A percentile compares a stretch with the other conserved stretches of the same genome.
Evolutionary conservation across 169 alveolate genomes (phyloP).

Genomic region (Amoebophrya sp.): DNA sequence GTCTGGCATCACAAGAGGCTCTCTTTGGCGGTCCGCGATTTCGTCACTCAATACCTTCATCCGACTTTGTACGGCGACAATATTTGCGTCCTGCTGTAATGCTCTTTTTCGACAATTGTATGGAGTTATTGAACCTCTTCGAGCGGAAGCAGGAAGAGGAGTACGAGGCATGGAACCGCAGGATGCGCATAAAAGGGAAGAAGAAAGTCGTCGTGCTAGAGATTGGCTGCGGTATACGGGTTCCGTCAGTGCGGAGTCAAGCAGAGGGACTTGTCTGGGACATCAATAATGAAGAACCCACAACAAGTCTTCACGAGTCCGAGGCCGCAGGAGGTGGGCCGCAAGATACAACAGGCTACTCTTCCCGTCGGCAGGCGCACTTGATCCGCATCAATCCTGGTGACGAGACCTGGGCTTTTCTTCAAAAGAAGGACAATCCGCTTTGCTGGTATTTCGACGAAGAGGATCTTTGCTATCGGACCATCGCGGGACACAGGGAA

Average conservation of each 20-base stretch:
- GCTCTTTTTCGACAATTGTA: background rate
- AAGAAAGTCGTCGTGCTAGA: background rate
- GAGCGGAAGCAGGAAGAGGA: background rate
- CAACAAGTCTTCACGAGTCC: background rate
- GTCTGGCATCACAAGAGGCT: too few relatives aligned
- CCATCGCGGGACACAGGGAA: background rate
- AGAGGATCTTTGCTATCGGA: background rate
- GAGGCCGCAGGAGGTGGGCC: too few relatives aligned
- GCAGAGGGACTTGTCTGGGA: background rate
- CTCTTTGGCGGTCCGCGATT: too few relatives aligned
- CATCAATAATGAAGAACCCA: too few relatives aligned
- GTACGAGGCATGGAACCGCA: background rate
- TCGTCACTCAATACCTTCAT: too few relatives aligned
- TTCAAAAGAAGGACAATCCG: background rate
- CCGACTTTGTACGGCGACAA: background rate
- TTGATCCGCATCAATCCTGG: background rate
- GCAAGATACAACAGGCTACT: too few relatives aligned
- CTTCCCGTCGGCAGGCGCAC: background rate
- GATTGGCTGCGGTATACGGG: background rate
- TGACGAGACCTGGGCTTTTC: background rate
- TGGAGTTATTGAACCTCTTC: background rate
- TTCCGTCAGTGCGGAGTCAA: background rate
- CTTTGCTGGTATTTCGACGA: background rate
- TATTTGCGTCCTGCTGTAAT: background rate
- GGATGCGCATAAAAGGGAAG: background rate